Percentiles rank a stretch among this genome's conserved stretches.
Conservation (phyloP, 2,329 filamentous ascomycete species). For the Penicillium palitans region DNA sequence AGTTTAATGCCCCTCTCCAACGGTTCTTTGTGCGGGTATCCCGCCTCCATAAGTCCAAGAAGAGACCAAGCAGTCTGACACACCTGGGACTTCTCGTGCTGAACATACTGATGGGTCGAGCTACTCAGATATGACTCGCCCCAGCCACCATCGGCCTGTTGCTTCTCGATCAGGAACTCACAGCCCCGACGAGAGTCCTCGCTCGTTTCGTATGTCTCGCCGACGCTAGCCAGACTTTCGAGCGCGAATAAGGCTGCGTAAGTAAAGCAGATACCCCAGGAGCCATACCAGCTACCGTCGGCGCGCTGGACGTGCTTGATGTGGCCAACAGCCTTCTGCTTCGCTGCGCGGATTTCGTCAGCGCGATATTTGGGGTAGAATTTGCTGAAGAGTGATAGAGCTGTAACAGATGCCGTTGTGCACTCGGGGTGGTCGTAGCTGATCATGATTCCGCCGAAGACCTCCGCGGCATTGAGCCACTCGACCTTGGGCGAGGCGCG, state of each 20-base stretch:
- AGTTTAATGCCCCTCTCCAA: conserved; percentile 74
- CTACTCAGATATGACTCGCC: conserved; percentile 90
- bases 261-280: conserved; percentile 97
- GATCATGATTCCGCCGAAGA: conserved; percentile 97
- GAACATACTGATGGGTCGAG: conserved; percentile 71
- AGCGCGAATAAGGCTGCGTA: conserved; percentile 97
- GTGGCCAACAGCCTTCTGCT: conserved; percentile 72
- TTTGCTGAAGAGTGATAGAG: conserved; percentile 76
- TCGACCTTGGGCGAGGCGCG: conserved; percentile 78
- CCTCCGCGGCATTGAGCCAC: conserved; percentile 88
- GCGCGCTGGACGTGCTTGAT: conserved; percentile 75
- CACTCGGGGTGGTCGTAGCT: conserved; percentile 98
- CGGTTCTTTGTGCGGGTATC: conserved; percentile 72
- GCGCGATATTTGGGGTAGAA: conserved; percentile 79
- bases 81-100: conserved; percentile 80
- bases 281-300: conserved; percentile 96
- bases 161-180: conserved; percentile 80
- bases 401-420: conserved; percentile 91
- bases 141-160: conserved; percentile 90
- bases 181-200: conserved; percentile 71
- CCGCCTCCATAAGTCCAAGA: conserved; percentile 77
- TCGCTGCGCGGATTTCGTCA: conserved; percentile 71
- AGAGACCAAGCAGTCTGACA: conserved; percentile 93
- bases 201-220: conserved; percentile 78
- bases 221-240: conserved; percentile 77